Evolutionary conservation across 2,329 filamentous ascomycete genomes (phyloP).

Genomic region (Lachnellula suecica): DNA sequence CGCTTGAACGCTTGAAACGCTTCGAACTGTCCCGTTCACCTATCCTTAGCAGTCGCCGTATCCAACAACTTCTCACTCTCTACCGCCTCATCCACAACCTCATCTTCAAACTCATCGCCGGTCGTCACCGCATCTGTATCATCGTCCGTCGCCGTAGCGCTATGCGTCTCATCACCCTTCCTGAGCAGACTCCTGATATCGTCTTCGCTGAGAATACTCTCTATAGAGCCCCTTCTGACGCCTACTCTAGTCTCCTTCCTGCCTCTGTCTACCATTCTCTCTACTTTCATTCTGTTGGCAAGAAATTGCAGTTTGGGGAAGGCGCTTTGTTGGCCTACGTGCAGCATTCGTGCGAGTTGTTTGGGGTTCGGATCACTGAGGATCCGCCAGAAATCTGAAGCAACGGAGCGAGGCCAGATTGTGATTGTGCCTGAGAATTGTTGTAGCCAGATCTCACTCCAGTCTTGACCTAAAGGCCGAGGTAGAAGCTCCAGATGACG

Average conservation of each 20-base stretch:
- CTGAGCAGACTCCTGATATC: conserved; percentile 51
- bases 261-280: conserved; percentile 65
- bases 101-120: conserved; percentile 22
- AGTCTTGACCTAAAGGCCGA: conserved; percentile 88
- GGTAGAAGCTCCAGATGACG: conserved; percentile 90
- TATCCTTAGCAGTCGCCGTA: background rate
- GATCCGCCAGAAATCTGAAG: conserved; percentile 82
- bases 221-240: conserved; percentile 50
- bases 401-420: conserved; percentile 83
- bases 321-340: conserved; percentile 82
- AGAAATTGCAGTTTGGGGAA: conserved; percentile 94
- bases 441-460: conserved; percentile 95
- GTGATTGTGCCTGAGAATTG: conserved; percentile 93
- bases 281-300: conserved; percentile 80
- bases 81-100: conserved; percentile 3
- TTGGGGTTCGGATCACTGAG: conserved; percentile 77
- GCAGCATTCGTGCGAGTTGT: conserved; percentile 82
- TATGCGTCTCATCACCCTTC: conserved; percentile 30
- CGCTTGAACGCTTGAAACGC: background rate
- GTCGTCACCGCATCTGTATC: conserved; percentile 22
- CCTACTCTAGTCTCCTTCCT: conserved; percentile 51
- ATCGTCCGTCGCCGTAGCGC: conserved; percentile 33
- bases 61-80: conserved; percentile 9
- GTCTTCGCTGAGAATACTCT: conserved; percentile 61
- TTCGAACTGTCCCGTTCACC: background rate